Base-by-base conservation (phyloP, 192 early-diverging fungal species). In the Chytriomyces sp. region DNA sequence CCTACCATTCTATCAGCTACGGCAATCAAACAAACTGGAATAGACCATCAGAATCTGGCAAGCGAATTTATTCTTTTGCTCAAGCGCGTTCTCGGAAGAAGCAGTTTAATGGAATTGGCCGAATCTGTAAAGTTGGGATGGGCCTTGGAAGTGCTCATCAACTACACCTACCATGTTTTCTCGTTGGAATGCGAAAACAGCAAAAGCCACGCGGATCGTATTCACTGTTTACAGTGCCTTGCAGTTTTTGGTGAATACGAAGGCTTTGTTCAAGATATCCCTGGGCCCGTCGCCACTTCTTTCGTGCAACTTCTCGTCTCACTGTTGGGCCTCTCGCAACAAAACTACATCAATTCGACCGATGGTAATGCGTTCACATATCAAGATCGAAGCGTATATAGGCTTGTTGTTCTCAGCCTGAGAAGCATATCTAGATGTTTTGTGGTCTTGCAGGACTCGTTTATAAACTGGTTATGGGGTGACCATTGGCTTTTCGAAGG, bases 401-500 rank as follows among this genome's bases (percentile, higher is more conserved):
- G 66, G n/a, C 48, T 68, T 18, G 76, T 69, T 7, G 77, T 64
- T 20, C 24, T 80, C 10, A 50, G 46, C 24, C 57, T 85, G 64
- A 46, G 84, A 48, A 82, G 76, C 50, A 9, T 79, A 11, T 72
- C 75, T 45, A 26, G 82, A 24, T 82, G 71, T 20, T 69, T 72
- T 53, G 59, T 80, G 6, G 66, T 67, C 7, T 57, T 76, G 5
- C 74, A 67, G 45, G n/a, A 35, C 23, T 23, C 18, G 5, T 67
- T 35, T 20, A 76, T 43, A 35, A 48, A 67, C 35, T 76, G 44
- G 68, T n/a, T 61, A 18, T 85, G 81, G 81, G 82, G 82, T 23
- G 70, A 76, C 46, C 80, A 82, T 61, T 86, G 85, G 85, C 64
- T 85, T 7, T 59, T 77, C 46, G 75, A 86, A 44, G 78, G 73